Evolutionary conservation across 2,329 filamentous ascomycete species (phyloP).

Genomic region (Pestalotiopsis fici): DNA sequence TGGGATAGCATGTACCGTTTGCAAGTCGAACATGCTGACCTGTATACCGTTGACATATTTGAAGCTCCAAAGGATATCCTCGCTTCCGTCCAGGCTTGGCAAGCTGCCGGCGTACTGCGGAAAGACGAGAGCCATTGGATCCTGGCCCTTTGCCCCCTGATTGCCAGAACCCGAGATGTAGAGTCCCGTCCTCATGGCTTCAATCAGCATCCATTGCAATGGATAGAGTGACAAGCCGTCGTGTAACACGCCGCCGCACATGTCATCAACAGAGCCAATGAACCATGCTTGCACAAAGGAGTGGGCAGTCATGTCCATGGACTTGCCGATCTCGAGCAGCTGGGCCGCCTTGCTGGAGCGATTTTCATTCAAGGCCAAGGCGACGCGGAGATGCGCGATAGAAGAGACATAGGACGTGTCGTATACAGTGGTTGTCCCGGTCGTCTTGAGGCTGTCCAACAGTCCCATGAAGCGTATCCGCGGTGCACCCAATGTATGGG

Average conservation of each 20-base stretch:
- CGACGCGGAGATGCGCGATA: constrained; percentile 36
- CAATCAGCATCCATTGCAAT: constrained; percentile 41
- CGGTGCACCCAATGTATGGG: constrained; percentile 22
- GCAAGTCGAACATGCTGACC: constrained; percentile 21
- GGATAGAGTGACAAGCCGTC: constrained; percentile 41
- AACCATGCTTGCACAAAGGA: constrained; percentile 40
- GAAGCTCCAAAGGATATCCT: constrained; percentile 16
- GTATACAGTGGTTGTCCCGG: constrained; percentile 22
- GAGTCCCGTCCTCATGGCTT: constrained; percentile 31
- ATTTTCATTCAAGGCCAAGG: constrained; percentile 39
- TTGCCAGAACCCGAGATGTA: constrained; percentile 19
- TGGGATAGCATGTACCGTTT: constrained; percentile 14
- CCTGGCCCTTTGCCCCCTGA: constrained; percentile 14
- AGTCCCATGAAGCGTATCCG: constrained; percentile 37
- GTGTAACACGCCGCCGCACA: constrained; percentile 34
- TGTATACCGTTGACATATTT: constrained; percentile 23
- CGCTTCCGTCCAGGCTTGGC: constrained; percentile 11
- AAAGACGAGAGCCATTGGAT: constrained; percentile 13
- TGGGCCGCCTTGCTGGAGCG: constrained; percentile 27
- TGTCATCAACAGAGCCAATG: constrained; percentile 35
- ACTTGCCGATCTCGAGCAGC: constrained; percentile 11
- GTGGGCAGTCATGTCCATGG: constrained; percentile 17
- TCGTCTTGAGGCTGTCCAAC: constrained; percentile 36
- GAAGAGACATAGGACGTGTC: constrained; percentile 28
- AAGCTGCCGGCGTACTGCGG: constrained; percentile 6